Evolutionary conservation across 441 rosid genomes (phyloP).

Genomic region (Arabidopsis hybrid): DNA sequence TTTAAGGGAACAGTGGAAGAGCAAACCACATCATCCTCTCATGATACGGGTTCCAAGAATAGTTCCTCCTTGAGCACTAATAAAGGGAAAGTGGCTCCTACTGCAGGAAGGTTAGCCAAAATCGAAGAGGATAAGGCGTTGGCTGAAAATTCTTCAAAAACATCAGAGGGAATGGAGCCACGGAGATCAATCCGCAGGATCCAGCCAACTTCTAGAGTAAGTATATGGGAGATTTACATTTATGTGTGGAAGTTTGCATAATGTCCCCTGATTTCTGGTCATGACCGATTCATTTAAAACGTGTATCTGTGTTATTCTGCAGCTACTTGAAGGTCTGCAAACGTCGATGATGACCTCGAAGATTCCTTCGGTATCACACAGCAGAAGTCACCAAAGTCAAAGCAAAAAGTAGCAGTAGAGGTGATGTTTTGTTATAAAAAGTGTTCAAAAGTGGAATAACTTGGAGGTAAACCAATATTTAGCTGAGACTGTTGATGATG

Average conservation of each 20-base stretch:
- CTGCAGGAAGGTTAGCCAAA: slow-evolving; percentile 62
- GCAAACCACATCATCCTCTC: slow-evolving; percentile 60
- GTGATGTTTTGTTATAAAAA: slow-evolving; percentile 40
- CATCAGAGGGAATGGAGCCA: slow-evolving; percentile 66
- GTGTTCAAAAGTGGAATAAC: slow-evolving; percentile 14
- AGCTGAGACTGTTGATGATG: slow-evolving; percentile 30
- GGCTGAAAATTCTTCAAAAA: slow-evolving; percentile 49
- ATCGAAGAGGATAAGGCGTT: slow-evolving; percentile 66
- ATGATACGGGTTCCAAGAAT: slow-evolving; percentile 51
- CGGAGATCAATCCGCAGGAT: slow-evolving; percentile 93
- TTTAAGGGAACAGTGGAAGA: slow-evolving; percentile 61
- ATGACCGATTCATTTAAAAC: background rate
- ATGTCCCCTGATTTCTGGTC: background rate
- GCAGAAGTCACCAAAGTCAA: slow-evolving; percentile 69
- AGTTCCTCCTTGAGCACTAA: slow-evolving; percentile 50
- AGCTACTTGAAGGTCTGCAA: slow-evolving; percentile 98
- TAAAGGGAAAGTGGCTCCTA: slow-evolving; percentile 68
- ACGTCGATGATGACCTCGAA: slow-evolving; percentile 86
- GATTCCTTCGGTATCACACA: slow-evolving; percentile 76
- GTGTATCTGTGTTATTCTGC: slow-evolving; percentile 36
- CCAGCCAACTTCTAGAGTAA: slow-evolving; percentile 98
- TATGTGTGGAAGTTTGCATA: slow-evolving; percentile 3
- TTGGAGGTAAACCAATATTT: slow-evolving; percentile 3
- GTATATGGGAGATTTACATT: slow-evolving; percentile 32
- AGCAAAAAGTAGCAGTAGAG: slow-evolving; percentile 60